Evolutionary conservation across 192 early-diverging fungal genomes (phyloP).

Genomic region (Allomyces javanicus): DNA sequence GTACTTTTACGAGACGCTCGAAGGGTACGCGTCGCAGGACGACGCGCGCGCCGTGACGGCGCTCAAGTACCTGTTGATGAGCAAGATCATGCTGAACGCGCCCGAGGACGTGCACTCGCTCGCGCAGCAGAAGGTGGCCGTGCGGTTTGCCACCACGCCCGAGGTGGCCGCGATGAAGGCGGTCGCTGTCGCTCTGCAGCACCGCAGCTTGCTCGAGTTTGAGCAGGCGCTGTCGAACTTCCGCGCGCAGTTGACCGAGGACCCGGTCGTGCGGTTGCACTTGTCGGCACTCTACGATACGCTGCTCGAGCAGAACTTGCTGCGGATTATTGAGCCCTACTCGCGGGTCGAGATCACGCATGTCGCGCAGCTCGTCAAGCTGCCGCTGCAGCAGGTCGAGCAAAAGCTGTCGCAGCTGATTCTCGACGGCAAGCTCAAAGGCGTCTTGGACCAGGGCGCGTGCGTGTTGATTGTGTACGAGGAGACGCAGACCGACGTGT

Average conservation of each 20-base stretch:
- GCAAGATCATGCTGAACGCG: constrained; percentile 97
- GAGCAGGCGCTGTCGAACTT: constrained; percentile 73
- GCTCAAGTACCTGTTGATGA: constrained; percentile 94
- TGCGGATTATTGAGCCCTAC: constrained; percentile 95
- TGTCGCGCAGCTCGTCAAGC: constrained; percentile 78
- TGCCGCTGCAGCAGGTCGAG: constrained; percentile 86
- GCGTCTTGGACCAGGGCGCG: constrained; percentile 93
- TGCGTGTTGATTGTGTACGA: constrained; percentile 92
- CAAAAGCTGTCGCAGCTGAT: constrained; percentile 98
- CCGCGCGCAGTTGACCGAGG: constrained; percentile 68
- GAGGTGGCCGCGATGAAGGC: constrained; percentile 89
- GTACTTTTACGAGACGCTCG: constrained; percentile 97
- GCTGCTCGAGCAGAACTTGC: constrained; percentile 86
- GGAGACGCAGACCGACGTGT: constrained; percentile 60
- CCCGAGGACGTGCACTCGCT: constrained; percentile 85
- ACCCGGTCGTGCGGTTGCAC: constrained; percentile 86
- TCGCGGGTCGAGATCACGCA: constrained; percentile 91
- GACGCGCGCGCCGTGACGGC: constrained; percentile 71
- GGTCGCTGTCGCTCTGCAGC: constrained; percentile 86
- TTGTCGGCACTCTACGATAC: constrained; percentile 86
- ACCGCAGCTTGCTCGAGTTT: constrained; percentile 91
- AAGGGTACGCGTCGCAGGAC: constrained; percentile 76
- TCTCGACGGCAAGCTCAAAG: constrained; percentile 83
- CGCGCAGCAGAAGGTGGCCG: constrained; percentile 76
- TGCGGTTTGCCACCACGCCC: constrained; percentile 58